These are phyloP conservation scores for Aspergillus pseudotamarii DNA, from an alignment of 2,329 filamentous ascomycete genomes.

Conservation along the genomic window DNA sequence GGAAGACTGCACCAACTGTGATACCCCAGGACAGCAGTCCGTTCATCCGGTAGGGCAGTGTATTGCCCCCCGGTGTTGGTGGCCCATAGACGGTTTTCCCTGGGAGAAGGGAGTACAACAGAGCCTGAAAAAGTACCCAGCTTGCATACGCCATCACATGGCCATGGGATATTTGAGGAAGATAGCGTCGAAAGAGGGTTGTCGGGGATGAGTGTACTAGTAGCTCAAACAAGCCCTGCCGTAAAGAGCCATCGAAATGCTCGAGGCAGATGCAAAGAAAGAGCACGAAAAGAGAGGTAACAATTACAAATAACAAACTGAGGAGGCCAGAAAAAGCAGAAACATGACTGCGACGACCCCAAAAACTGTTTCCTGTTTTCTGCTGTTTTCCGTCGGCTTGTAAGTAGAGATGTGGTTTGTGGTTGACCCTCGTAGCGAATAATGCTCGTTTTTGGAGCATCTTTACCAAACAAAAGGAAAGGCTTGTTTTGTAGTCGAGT, in stretches of 20 bases:
- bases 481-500: too few species aligned
- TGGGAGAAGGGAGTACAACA: not conserved
- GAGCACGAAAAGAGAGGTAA: not conserved
- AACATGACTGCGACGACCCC: not conserved
- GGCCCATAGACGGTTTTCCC: not conserved
- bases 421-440: too few species aligned
- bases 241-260: not conserved
- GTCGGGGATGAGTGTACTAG: not conserved
- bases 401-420: too few species aligned
- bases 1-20: not conserved
- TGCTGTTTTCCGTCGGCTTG: too few species aligned
- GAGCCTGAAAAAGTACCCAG: not conserved
- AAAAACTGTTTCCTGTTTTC: not conserved
- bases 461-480: too few species aligned
- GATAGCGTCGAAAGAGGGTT: not conserved
- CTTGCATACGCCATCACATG: not conserved
- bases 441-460: too few species aligned
- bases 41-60: not conserved
- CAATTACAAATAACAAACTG: not conserved
- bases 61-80: not conserved
- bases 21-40: not conserved
- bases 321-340: not conserved
- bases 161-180: not conserved
- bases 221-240: not conserved
- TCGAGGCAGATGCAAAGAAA: not conserved